phyloP scores from a whole-genome alignment of 495 filamentous ascomycete species.

The Daldinia decipiens region DNA sequence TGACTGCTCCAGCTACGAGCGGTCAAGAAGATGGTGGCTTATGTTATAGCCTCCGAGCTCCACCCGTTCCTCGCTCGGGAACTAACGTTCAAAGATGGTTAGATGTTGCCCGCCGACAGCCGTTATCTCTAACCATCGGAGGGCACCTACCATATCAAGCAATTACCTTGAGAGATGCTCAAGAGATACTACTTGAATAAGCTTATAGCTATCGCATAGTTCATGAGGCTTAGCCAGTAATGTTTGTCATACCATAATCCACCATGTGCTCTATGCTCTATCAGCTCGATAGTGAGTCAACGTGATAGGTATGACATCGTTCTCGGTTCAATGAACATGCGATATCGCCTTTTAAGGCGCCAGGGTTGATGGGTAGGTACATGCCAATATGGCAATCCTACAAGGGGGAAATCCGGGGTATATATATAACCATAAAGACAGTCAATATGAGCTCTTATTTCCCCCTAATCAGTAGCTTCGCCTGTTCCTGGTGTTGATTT shows the following conservation, averaged over 20 bases:
- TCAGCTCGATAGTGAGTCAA: slow-evolving; percentile 9
- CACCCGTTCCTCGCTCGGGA: slow-evolving; percentile 7
- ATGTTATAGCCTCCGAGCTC: neutral
- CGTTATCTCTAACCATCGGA: slow-evolving; percentile 33
- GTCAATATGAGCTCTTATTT: slow-evolving; percentile 5
- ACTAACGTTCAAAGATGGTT: slow-evolving; percentile 7
- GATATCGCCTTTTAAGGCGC: slow-evolving; percentile 4
- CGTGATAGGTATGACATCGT: slow-evolving; percentile 11
- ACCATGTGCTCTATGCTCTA: slow-evolving; percentile 23
- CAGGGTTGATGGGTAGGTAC: neutral
- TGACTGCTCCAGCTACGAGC: slow-evolving; percentile 1
- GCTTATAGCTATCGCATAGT: slow-evolving; percentile 17
- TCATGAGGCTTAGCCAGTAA: slow-evolving; percentile 25
- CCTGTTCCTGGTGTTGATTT: neutral
- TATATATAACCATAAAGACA: slow-evolving; percentile 23
- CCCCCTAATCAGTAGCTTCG: slow-evolving; percentile 1
- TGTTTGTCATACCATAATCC: slow-evolving; percentile 12
- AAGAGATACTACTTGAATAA: slow-evolving; percentile 20
- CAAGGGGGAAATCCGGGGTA: slow-evolving; percentile 2
- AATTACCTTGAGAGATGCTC: slow-evolving; percentile 24
- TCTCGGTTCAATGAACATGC: slow-evolving; percentile 16
- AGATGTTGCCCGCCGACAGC: neutral
- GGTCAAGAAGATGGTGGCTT: slow-evolving; percentile 7
- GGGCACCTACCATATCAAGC: slow-evolving; percentile 34
- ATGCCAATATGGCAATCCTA: neutral